A percentile compares a stretch with the other conserved stretches of the same genome.
These are phyloP conservation scores for Lolium multiflorum DNA, from an alignment of 176 grass and related monocot species.

Conservation along the genomic window DNA sequence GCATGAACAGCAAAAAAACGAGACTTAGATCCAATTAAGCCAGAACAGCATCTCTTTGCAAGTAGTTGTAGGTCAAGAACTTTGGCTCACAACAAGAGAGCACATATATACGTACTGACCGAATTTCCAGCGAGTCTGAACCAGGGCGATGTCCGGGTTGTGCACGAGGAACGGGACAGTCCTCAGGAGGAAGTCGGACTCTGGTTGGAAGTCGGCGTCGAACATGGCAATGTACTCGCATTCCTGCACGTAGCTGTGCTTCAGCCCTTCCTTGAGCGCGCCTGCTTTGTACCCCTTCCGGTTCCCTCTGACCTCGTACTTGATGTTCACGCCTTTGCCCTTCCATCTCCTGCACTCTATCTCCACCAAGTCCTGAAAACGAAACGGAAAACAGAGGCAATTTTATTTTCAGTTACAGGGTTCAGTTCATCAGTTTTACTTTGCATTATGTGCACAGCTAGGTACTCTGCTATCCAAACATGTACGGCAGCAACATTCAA, in stretches of 20 bases:
- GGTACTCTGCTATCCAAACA: not conserved
- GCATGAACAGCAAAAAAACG: not conserved
- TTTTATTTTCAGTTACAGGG: not conserved
- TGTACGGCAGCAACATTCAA: not conserved
- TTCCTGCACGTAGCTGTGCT: slow-evolving; percentile 60
- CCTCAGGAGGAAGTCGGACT: slow-evolving; percentile 70
- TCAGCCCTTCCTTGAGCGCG: slow-evolving; percentile 82
- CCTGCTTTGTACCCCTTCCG: slow-evolving; percentile 96
- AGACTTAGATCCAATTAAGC: slow-evolving; percentile 1
- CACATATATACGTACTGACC: slow-evolving; percentile 39
- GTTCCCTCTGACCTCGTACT: slow-evolving; percentile 75
- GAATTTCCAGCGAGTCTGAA: slow-evolving; percentile 92
- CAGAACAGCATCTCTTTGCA: not conserved
- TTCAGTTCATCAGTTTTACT: not conserved
- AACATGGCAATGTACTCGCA: slow-evolving; percentile 96
- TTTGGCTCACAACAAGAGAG: not conserved
- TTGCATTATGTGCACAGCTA: not conserved
- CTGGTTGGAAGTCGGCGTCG: slow-evolving; percentile 88
- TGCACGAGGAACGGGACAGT: slow-evolving; percentile 88
- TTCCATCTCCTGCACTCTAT: slow-evolving; percentile 76
- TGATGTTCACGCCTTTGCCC: slow-evolving; percentile 80
- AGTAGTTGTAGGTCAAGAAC: not conserved
- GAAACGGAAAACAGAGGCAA: not conserved
- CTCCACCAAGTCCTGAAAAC: slow-evolving; percentile 70
- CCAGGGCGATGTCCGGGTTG: slow-evolving; percentile 80